Conservation (phyloP, 2,329 filamentous ascomycete species). For the Penicillium oxalicum region DNA sequence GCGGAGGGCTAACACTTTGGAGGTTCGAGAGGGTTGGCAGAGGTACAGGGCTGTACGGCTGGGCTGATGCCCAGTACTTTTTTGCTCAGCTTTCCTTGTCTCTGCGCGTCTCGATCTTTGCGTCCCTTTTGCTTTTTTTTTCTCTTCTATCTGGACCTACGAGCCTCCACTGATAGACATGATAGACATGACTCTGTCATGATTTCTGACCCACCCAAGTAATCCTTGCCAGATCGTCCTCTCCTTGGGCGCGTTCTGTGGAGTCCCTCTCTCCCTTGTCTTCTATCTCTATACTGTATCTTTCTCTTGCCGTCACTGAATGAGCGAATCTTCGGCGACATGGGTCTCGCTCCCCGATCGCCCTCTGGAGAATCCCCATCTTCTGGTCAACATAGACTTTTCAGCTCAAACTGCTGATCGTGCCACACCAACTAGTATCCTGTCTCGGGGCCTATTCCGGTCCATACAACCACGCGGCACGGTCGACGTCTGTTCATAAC, state of each 20-base stretch:
- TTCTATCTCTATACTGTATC: neutral
- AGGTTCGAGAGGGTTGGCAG: neutral
- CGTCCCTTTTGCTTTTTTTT: neutral
- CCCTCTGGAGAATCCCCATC: conserved; percentile 13
- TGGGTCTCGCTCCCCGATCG: conserved; percentile 11
- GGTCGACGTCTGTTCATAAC: too few relatives aligned
- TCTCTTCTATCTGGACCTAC: neutral
- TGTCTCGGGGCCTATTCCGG: too few relatives aligned
- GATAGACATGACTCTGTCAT: too few relatives aligned
- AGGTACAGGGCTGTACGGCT: neutral
- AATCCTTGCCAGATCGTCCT: too few relatives aligned
- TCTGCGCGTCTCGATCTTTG: neutral
- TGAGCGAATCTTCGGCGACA: conserved; percentile 10
- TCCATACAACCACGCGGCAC: too few relatives aligned
- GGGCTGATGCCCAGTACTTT: conserved; percentile 4
- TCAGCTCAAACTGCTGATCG: conserved; percentile 5
- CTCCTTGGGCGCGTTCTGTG: too few relatives aligned
- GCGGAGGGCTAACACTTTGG: neutral
- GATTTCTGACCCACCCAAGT: too few relatives aligned
- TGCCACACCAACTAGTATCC: neutral
- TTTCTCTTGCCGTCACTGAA: neutral
- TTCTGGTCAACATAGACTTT: neutral
- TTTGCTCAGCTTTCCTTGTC: neutral
- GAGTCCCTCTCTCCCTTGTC: too few relatives aligned
- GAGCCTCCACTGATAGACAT: too few relatives aligned